Conservation (phyloP, 208 protist species). For the Ichthyophonus hoferi region DNA sequence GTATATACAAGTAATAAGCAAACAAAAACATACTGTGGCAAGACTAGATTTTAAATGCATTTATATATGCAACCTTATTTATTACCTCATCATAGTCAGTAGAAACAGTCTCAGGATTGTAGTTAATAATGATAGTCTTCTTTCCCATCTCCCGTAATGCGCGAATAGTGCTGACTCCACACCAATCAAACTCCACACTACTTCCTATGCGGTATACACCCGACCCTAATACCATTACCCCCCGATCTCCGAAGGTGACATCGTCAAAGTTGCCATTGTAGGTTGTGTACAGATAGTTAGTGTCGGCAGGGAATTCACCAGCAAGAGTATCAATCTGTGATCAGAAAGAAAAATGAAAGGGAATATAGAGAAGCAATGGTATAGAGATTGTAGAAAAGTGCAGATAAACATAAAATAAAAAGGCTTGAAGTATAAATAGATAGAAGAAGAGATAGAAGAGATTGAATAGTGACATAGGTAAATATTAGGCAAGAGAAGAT, state of each 20-base stretch:
- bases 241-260: conserved; percentile 42
- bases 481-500: too few species aligned
- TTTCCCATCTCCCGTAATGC: conserved; percentile 83
- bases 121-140: conserved; percentile 95
- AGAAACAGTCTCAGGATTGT: conserved; percentile 96
- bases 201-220: conserved; percentile 95
- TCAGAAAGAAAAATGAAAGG: too few species aligned
- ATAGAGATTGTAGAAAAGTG: too few species aligned
- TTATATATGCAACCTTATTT: too few species aligned
- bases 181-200: conserved; percentile 94
- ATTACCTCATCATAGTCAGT: conserved; percentile 67
- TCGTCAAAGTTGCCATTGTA: conserved; percentile 70
- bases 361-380: too few species aligned
- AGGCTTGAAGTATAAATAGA: too few species aligned
- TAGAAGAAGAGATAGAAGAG: too few species aligned
- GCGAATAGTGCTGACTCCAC: conserved; percentile 84
- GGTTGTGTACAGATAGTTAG: conserved; percentile 88
- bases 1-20: too few species aligned
- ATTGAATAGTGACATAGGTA: too few species aligned
- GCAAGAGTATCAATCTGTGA: conserved; percentile 87
- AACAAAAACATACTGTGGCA: too few species aligned
- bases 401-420: too few species aligned
- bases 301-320: conserved; percentile 90
- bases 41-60: too few species aligned
- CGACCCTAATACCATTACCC: conserved; percentile 86